These are phyloP conservation scores for Smittium culicis DNA, from an alignment of 371 early-diverging fungal genomes.

Conservation along the genomic window DNA sequence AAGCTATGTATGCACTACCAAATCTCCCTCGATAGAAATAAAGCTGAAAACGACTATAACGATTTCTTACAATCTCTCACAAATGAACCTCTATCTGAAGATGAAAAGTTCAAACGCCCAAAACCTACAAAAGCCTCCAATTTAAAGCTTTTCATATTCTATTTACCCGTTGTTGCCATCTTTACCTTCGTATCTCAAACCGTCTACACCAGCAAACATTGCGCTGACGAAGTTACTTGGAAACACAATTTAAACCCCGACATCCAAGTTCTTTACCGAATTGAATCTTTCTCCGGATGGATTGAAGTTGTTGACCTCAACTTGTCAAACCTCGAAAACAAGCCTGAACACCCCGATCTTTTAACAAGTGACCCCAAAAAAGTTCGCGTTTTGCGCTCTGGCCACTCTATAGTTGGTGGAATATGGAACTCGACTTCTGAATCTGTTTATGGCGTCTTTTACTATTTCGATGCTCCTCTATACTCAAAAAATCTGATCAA, in stretches of 20 bases:
- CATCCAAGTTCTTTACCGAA: conserved; percentile 35
- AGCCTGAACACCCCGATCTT: conserved; percentile 4
- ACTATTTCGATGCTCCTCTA: conserved; percentile 46
- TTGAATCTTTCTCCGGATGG: conserved; percentile 59
- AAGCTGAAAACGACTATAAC: neutral
- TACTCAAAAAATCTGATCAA: conserved; percentile 23
- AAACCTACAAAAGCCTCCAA: neutral
- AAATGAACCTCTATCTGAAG: neutral
- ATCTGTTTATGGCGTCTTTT: conserved; percentile 57
- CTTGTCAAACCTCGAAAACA: conserved; percentile 36
- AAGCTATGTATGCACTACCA: neutral
- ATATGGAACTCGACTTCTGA: conserved; percentile 41
- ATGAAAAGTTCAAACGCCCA: neutral
- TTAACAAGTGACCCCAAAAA: neutral
- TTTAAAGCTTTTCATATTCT: neutral
- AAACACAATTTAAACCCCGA: conserved; percentile 9
- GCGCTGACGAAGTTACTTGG: neutral
- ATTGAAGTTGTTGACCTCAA: conserved; percentile 42
- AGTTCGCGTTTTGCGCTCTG: conserved; percentile 45
- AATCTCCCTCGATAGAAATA: neutral
- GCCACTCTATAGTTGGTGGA: conserved; percentile 71
- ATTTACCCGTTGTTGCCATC: neutral
- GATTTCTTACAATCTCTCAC: neutral
- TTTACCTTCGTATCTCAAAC: neutral
- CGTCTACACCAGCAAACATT: neutral